Base-by-base conservation (phyloP, 345 rosid genomes). In the Pistacia vera region DNA sequence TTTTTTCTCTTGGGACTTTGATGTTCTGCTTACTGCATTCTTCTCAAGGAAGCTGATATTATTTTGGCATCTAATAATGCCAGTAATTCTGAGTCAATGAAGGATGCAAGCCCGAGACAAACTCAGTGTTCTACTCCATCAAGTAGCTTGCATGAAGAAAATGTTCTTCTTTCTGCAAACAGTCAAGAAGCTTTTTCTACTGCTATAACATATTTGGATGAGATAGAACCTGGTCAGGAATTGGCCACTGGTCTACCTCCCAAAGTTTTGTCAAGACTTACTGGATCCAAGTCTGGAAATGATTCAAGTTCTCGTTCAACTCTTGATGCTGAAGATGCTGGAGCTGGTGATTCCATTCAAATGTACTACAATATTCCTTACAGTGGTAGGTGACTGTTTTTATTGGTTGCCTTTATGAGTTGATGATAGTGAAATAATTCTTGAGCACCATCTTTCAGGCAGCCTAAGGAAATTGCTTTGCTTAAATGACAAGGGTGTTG, bases 61-160 rank as follows among this genome's bases (percentile, higher is more conserved):
- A 22, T 79, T 64, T 68, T 78, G 46, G 63, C 73, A 11, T 66
- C 36, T 74, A 78, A 78, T 77, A 69, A 51, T 78, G 73, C 76
- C 76, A 82, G 82, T 71, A 73, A 41, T 83, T 78, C 82, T 81
- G 84, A 85, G 73, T 73, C 81, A 63, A 56, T 49, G 49, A 67
- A 60, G 69, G 80, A 83, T 74, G 69, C 74, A 59, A 75, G 79
- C 76, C 49, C 22, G 33, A 81, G 81, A 74, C 82, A 54, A 70
- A 54, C 80, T 64, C 75, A 68, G 22, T 76, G 71, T 71, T 83
- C 84, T 49, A 56, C 72, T 71, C 20, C 77, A 68, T 83, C 87
- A 38, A 75, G 72, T 73, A 77, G 78, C 35, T 20, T 79, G 63
- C 82, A 56, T 70, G 88, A 83, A 71, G 90, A 84, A 77, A 80